phyloP scores from a whole-genome alignment of 371 early-diverging fungal genomes.

The Cokeromyces recurvatus region DNA sequence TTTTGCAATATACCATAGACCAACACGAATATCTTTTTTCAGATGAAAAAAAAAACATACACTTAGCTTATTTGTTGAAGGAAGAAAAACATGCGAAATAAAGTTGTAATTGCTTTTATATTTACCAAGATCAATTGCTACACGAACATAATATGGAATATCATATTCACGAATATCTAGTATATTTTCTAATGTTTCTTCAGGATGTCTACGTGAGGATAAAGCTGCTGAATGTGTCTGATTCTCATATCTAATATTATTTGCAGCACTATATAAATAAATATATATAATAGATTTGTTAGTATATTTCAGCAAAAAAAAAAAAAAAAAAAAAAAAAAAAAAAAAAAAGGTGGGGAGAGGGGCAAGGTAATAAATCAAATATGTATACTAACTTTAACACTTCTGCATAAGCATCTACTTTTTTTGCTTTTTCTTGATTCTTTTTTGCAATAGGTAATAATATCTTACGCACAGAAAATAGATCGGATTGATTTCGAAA shows the following conservation, averaged over 20 bases:
- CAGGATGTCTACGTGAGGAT: constrained; percentile 32
- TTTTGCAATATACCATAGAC: constrained; percentile 90
- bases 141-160: constrained; percentile 89
- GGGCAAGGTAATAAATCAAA: too few relatives aligned
- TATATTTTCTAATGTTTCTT: constrained; percentile 55
- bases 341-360: neutral
- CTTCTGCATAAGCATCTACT: constrained; percentile 56
- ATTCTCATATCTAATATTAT: constrained; percentile 26
- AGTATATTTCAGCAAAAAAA: too few relatives aligned
- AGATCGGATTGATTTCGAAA: constrained; percentile 86
- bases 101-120: neutral
- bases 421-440: constrained; percentile 65
- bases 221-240: constrained; percentile 13
- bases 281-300: neutral
- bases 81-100: too few relatives aligned
- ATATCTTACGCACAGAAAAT: constrained; percentile 64
- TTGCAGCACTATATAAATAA: constrained; percentile 19
- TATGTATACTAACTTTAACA: constrained; percentile 45
- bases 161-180: constrained; percentile 94
- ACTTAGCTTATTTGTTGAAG: too few relatives aligned
- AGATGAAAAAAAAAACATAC: too few relatives aligned
- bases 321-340: too few relatives aligned
- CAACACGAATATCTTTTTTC: constrained; percentile 85
- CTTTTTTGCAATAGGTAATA: constrained; percentile 65
- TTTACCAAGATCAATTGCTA: constrained; percentile 87